phyloP scores from a whole-genome alignment of 208 protist species.

The Acanthamoeba royreba region DNA sequence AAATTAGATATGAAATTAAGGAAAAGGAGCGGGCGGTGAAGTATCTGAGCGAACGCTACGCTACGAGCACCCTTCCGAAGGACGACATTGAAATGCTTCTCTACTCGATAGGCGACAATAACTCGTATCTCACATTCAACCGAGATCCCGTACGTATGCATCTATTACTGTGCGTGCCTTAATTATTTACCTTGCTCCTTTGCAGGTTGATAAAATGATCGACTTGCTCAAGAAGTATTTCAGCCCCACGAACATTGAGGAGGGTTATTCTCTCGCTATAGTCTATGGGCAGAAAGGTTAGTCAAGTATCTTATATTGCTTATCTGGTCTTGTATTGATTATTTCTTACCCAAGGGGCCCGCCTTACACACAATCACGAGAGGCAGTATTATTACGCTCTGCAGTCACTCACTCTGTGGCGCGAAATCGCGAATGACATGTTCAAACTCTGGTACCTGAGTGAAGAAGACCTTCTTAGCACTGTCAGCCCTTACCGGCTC shows the following conservation, averaged over 20 bases:
- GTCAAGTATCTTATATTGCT: too few relatives aligned
- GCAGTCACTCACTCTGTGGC: slow-evolving; percentile 94
- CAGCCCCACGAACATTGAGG: slow-evolving; percentile 23
- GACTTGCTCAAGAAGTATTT: slow-evolving; percentile 64
- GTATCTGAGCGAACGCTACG: slow-evolving; percentile 56
- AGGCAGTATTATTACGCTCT: slow-evolving; percentile 92
- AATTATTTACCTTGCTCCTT: background rate
- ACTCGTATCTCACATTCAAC: slow-evolving; percentile 86
- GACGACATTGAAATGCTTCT: slow-evolving; percentile 84
- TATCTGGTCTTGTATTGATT: too few relatives aligned
- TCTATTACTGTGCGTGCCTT: background rate
- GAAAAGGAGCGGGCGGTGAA: slow-evolving; percentile 71
- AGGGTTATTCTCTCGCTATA: slow-evolving; percentile 70
- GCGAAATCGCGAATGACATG: slow-evolving; percentile 90
- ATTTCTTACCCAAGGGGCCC: too few relatives aligned
- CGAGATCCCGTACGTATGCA: slow-evolving; percentile 75
- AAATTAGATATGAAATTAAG: slow-evolving; percentile 72
- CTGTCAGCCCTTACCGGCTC: slow-evolving; percentile 54
- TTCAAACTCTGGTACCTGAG: slow-evolving; percentile 92
- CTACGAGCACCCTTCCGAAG: background rate
- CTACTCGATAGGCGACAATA: slow-evolving; percentile 93
- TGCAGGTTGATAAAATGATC: slow-evolving; percentile 69
- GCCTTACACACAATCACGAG: slow-evolving; percentile 91
- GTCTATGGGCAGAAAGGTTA: slow-evolving; percentile 65
- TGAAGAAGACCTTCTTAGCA: slow-evolving; percentile 90